Evolutionary conservation across 805 yeast species (phyloP), one percentile per base, ranked within the genome.

Genomic region (Monosporozyma aerobia): DNA sequence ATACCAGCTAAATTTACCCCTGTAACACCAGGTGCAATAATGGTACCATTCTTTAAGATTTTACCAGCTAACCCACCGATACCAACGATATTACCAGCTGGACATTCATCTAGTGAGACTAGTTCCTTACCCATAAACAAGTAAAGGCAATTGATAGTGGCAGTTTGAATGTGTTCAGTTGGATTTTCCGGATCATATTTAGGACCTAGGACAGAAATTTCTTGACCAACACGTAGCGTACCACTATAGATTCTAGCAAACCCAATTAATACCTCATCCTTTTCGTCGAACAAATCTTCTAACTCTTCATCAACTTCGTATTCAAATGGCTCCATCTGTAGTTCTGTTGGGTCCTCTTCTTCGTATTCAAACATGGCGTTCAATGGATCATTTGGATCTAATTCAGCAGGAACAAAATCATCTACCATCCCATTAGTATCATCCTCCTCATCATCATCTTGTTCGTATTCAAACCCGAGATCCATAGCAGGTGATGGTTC

Each of bases 61-160:
- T 81, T 81, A 7, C 87, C 87, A 2, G 85, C 96, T 22, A 94
- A 74, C 0, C 99, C 98, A 39, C 90, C 92, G 49, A 94, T 84
- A 49, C 97, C 99, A 6, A 88, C 95, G 55, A 94, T 89, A 59
- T 87, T 89, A 33, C 99, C 99, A 1, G 97, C 92, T 2, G 96
- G 96, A 5, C 92, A 96, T 16, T 76, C 77, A 44, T 83, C 78
- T 56, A 94, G 73, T 2, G 90, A 76, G 2, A 90, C 81, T 37
- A 92, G 71, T 54, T 94, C 97, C 57, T 92, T 76, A 19, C 99
- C 99, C 98, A 94, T 94, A 51, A 94, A 74, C 52, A 94, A 70
- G 61, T 80, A 90, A 41, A 94, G 70, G 44, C 83, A 86, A 5
- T 85, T 77, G 39, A 94, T 77, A 13, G 76, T 80, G 1, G 85